Evolutionary conservation across 306 rosid species (phyloP).

Genomic region (Mimosa pudica): DNA sequence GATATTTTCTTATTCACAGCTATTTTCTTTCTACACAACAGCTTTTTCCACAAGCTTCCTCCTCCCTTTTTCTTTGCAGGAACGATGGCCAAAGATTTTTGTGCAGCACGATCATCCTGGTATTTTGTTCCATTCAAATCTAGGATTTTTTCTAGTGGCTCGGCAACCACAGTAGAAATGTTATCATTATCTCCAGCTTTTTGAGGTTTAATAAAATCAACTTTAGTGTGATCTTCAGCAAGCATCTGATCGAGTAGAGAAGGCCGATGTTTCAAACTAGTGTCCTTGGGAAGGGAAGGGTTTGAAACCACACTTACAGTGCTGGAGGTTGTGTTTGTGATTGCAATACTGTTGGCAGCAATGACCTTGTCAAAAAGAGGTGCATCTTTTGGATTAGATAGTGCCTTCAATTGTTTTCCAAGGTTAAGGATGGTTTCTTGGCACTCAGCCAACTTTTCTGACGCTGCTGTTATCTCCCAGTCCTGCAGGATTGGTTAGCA

Average conservation of each 20-base stretch:
- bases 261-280: slow-evolving; percentile 45
- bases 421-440: slow-evolving; percentile 91
- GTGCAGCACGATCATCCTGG: slow-evolving; percentile 41
- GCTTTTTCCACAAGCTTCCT: slow-evolving; percentile 61
- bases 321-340: slow-evolving; percentile 16
- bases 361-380: slow-evolving; percentile 62
- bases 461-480: slow-evolving; percentile 86
- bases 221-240: slow-evolving; percentile 61
- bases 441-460: slow-evolving; percentile 95
- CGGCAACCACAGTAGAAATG: slow-evolving; percentile 35
- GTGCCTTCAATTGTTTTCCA: slow-evolving; percentile 87
- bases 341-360: slow-evolving; percentile 37
- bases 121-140: slow-evolving; percentile 44
- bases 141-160: slow-evolving; percentile 45
- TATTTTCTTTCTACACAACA: slow-evolving; percentile 74
- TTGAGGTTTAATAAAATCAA: slow-evolving; percentile 24
- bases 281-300: slow-evolving; percentile 34
- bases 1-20: slow-evolving; percentile 49
- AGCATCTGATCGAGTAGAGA: slow-evolving; percentile 77
- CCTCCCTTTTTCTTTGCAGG: slow-evolving; percentile 60
- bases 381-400: slow-evolving; percentile 72
- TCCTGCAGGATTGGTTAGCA: slow-evolving; percentile 56
- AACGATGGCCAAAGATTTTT: slow-evolving; percentile 61
- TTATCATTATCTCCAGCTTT: slow-evolving; percentile 44
- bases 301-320: slow-evolving; percentile 5